These are phyloP conservation scores for Xylaria sp. DNA, from an alignment of 2,329 filamentous ascomycete genomes.

Conservation along the genomic window DNA sequence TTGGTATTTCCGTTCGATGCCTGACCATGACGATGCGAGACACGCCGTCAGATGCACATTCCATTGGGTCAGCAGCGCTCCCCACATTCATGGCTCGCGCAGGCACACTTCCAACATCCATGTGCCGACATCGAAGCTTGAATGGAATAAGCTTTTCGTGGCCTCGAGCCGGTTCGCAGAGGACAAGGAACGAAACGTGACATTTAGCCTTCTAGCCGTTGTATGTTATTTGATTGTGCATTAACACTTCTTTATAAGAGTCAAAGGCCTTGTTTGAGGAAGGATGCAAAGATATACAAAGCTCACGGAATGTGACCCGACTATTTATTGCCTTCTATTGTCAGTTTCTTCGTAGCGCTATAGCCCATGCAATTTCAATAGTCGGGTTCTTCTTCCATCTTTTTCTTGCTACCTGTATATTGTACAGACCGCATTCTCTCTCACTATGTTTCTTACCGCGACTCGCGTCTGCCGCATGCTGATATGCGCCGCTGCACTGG, in stretches of 20 bases:
- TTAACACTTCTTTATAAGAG: constrained; percentile 21
- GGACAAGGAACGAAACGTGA: constrained; percentile 16
- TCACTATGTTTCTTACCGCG: constrained; percentile 23
- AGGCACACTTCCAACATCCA: constrained; percentile 11
- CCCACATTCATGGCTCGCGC: constrained; percentile 15
- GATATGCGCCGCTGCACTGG: constrained; percentile 22
- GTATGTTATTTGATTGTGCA: constrained; percentile 7
- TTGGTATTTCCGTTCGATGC: constrained; percentile 7
- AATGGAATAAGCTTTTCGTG: constrained; percentile 16
- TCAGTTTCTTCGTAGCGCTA: constrained; percentile 13
- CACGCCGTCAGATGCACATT: constrained; percentile 27
- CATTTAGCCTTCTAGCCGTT: constrained; percentile 30
- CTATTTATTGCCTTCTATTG: constrained; percentile 14
- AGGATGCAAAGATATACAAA: constrained; percentile 24
- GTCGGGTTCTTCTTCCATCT: neutral
- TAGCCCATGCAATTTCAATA: neutral
- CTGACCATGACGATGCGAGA: constrained; percentile 25
- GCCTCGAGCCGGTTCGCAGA: neutral
- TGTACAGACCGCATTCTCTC: neutral
- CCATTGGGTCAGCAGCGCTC: constrained; percentile 9
- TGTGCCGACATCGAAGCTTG: constrained; percentile 23
- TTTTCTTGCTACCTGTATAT: neutral
- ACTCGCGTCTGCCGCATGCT: constrained; percentile 18
- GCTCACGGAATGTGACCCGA: constrained; percentile 10
- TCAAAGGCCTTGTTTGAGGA: neutral